Base-by-base conservation (phyloP, 1,284 basidiomycete genomes). In the Pascua sp. region DNA sequence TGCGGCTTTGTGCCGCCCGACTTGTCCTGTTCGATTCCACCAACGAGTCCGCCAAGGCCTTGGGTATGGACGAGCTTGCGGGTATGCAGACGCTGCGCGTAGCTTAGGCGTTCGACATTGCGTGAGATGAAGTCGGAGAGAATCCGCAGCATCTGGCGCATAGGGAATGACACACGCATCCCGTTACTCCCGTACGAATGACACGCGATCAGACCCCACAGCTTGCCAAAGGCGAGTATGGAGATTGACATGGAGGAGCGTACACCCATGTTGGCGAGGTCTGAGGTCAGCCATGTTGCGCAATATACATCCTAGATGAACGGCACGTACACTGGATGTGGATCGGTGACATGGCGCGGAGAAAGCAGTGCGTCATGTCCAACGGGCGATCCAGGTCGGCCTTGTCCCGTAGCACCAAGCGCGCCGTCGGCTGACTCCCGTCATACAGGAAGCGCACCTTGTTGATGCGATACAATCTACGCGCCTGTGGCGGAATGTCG, bases 261-360 rank as follows among this genome's bases (percentile, higher is more conserved):
- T 0, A 90, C 88, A 40, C 84, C 83, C 88, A 90, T 90, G 67
- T 91, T 90, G 18, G 80, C 84, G 43, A 90, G 80, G 75, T 90
- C 86, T 88, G 57, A 5, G 49, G 44, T 49, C 17, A 58, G 38
- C n/a, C 37, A 1, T 38, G 37, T 36, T 45, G 10, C 17, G 5
- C 17, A 15, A 4, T 5, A 40, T 4, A 32, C 11, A 36, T 24
- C 17, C 36, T 44, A 24, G 42, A 8, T 38, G 18, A 5, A 15
- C 8, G 39, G 1, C 10, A 70, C 83, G 51, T 66, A 88, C 87
- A 93, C 78, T 90, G 87, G 66, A 91, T 77, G 71, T 93, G 90
- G 55, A 93, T 91, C 2, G 90, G 91, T 67, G 88, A 90, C 90
- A 93, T 93, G 2, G 90, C 89, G 15, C 90, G 84, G 12, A 93